Evolutionary conservation across 2,329 filamentous ascomycete genomes (phyloP), one percentile per base, ranked within the genome.

Genomic region (Monosporascus sp.): DNA sequence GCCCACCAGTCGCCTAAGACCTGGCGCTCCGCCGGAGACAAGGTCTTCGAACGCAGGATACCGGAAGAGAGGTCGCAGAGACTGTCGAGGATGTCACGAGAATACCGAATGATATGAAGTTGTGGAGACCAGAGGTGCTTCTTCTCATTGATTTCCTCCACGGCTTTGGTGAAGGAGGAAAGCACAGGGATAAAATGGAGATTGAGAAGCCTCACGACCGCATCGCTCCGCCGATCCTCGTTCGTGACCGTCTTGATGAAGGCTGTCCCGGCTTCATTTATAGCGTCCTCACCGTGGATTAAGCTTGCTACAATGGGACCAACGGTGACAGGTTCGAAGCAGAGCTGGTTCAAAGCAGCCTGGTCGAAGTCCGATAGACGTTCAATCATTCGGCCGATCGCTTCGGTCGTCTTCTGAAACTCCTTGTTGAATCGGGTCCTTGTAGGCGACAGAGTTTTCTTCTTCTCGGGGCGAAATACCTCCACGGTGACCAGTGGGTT

Each of bases 221-320:
- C 79, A 16, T 80, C 78, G 38, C 72, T 70, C 49, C 81, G 78
- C 20, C 73, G 74, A 36, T 75, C 67, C 68, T 95, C 84, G 8
- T 82, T 82, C 37, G 90, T 94, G 62, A 93, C 83, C 37, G 84
- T 84, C 70, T 96, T 96, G 59, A 97, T 81, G 27, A 97, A 75
- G 60, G 91, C 88, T 7, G 92, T 82, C 1, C 89, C 86, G 17
- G 90, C 87, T 66, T 92, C 87, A 56, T 90, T 91, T 36, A 94
- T 86, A 54, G 85, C 81, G 52, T 88, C 77, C 60, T 95, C 87
- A 17, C 90, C 89, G 44, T 91, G 91, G 52, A 97, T 85, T 7
- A 97, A 82, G 19, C 90, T 81, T 5, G 87, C 86, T 46, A 96
- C 84, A 43, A 96, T 79, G 38, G 89, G 84, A 59, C 86, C 84